Evolutionary conservation across 768 basidiomycete genomes (phyloP), one percentile per base, ranked within the genome.

Genomic region (Rhizopogon roseolus): DNA sequence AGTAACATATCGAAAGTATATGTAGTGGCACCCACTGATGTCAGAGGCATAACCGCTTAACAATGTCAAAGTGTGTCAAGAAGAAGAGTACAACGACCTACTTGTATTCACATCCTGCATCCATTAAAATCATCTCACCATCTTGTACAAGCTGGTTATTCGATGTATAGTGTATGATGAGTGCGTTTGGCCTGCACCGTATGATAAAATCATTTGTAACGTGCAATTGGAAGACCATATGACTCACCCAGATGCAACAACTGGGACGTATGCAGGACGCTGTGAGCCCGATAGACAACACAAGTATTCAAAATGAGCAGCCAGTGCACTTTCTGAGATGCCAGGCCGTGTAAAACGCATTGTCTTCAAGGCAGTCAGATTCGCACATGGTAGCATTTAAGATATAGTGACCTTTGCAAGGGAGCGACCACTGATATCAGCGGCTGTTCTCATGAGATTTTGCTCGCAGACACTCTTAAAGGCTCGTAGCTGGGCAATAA

Each of bases 191-290:
- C 28, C 93, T 95, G 34, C 46, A 59, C 37, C 27, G 5, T 25
- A 46, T 1, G n/a, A 28, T 52, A 22, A 44, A 48, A 6, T 22
- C n/a, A 22, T 27, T 28, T 13, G 17, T 50, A 3, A 14, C 1
- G 6, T 49, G 7, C 42, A 50, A 16, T 34, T 13, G 5, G 38
- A 32, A 58, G 37, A 39, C 36, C 16, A 25, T 6, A 58, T 54
- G 7, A 61, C 79, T 57, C 68, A 90, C 90, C 97, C 97, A 1
- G 93, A 94, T 5, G 93, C 96, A 34, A 98, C 91, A 5, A 99
- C 97, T 11, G 97, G 97, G 1, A 99, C 95, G 65, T 99, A 99
- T n/a, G 97, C 95, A 45, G 85, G 81, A 39, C 95, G 80, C 62
- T 93, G 86, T 11, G 91, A 79, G 19, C 97, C 97, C 14, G 74